phyloP scores from a whole-genome alignment of 371 early-diverging fungal species.

The Mortierella sp. region DNA sequence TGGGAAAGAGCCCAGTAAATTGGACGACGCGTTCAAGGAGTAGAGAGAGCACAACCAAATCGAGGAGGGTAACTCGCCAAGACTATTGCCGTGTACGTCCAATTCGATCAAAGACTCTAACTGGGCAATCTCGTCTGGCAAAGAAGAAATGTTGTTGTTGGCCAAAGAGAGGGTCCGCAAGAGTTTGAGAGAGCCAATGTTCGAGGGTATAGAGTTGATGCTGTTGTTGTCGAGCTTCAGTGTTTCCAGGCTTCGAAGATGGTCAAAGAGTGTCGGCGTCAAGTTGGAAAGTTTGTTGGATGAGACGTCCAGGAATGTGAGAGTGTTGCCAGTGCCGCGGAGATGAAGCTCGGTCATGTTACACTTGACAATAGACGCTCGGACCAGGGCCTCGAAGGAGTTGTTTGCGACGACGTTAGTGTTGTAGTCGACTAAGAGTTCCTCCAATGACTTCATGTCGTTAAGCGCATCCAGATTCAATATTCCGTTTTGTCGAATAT shows the following conservation, averaged over 20 bases:
- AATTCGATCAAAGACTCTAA: slow-evolving; percentile 66
- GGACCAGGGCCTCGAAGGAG: slow-evolving; percentile 60
- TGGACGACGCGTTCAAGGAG: slow-evolving; percentile 82
- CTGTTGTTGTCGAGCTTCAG: slow-evolving; percentile 82
- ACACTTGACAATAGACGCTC: slow-evolving; percentile 64
- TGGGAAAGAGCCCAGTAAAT: slow-evolving; percentile 80
- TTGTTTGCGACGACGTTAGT: slow-evolving; percentile 66
- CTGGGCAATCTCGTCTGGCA: slow-evolving; percentile 74
- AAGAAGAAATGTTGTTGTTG: slow-evolving; percentile 73
- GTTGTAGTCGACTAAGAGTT: slow-evolving; percentile 79
- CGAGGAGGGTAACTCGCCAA: slow-evolving; percentile 82
- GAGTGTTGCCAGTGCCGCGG: slow-evolving; percentile 41
- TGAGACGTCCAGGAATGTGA: slow-evolving; percentile 74
- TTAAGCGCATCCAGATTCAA: slow-evolving; percentile 73
- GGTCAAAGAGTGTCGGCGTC: slow-evolving; percentile 72
- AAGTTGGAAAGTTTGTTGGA: slow-evolving; percentile 82
- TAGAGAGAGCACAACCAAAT: slow-evolving; percentile 87
- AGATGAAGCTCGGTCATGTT: slow-evolving; percentile 68
- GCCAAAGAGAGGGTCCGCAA: slow-evolving; percentile 75
- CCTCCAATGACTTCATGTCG: slow-evolving; percentile 70
- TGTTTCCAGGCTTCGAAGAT: slow-evolving; percentile 67
- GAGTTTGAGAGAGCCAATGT: slow-evolving; percentile 67
- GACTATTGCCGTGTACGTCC: slow-evolving; percentile 80
- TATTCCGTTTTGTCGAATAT: slow-evolving; percentile 81
- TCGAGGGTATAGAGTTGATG: slow-evolving; percentile 76